Conservation (phyloP, 2,329 filamentous ascomycete genomes). For the Eurotiales sp. region DNA sequence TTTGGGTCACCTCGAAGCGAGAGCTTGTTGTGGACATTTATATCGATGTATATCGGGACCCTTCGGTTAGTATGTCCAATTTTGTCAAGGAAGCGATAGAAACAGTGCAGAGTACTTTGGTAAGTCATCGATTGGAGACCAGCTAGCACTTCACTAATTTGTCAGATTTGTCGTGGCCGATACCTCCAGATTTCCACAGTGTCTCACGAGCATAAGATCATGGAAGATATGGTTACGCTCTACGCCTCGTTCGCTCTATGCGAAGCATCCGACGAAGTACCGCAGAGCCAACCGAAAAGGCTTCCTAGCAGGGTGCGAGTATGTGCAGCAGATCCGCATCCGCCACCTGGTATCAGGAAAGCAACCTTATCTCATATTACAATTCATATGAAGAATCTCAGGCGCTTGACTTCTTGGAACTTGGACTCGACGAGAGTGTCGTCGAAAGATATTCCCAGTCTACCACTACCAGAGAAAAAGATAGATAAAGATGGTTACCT, state of each 20-base stretch:
- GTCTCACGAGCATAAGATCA: slow-evolving; percentile 1
- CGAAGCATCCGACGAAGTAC: slow-evolving; percentile 5
- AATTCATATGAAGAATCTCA: slow-evolving; percentile 6
- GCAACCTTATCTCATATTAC: slow-evolving; percentile 6
- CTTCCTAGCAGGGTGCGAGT: slow-evolving; percentile 5
- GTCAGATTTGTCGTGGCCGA: background rate
- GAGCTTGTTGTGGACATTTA: slow-evolving; percentile 7
- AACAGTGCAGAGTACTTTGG: slow-evolving; percentile 5
- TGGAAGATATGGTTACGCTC: background rate
- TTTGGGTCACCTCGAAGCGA: slow-evolving; percentile 9
- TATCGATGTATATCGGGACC: background rate
- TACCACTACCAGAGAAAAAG: background rate
- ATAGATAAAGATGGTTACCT: too few species aligned
- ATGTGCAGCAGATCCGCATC: slow-evolving; percentile 5
- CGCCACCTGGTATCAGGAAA: slow-evolving; percentile 8
- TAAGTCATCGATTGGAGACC: background rate
- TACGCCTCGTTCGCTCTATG: slow-evolving; percentile 3
- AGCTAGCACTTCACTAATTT: background rate
- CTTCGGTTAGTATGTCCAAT: background rate
- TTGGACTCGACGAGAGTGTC: slow-evolving; percentile 6
- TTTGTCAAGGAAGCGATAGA: slow-evolving; percentile 8
- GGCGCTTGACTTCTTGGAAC: background rate
- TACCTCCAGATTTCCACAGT: slow-evolving; percentile 3
- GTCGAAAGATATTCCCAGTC: background rate
- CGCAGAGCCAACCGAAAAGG: background rate